Evolutionary conservation across 805 yeast genomes (phyloP), one percentile per base, ranked within the genome.

Genomic region (Zygosaccharomyces bisporus): DNA sequence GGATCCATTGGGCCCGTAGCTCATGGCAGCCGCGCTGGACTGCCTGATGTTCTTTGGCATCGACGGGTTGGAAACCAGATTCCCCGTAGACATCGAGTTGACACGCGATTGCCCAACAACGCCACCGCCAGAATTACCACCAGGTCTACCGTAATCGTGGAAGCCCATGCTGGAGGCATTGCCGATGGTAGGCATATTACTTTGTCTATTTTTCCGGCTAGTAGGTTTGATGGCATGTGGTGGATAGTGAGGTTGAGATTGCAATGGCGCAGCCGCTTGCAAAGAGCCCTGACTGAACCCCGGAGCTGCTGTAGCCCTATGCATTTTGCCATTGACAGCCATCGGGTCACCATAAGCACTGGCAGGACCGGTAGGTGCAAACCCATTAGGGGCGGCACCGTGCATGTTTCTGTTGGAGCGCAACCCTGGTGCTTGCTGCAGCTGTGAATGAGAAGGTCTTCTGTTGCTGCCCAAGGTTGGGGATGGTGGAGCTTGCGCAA

Each of bases 121-220:
- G 6, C 24, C 31, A 25, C 33, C 40, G 10, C 31, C 31, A 16
- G 40, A 49, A 34, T 41, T 35, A 9, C 47, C 45, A 18, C 51
- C 40, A 9, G 56, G 51, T 42, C 55, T 49, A 13, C 46, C 46
- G 38, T 49, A 48, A 29, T 49, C 50, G 34, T 44, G 45, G 44
- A 51, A 39, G 13, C 48, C 55, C 7, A 55, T 35, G 38, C 57
- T 61, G 1, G 68, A 62, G 7, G 68, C 63, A 44, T 54, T 56
- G 12, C 67, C 62, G 27, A 63, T 43, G n/a, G 47, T 49, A 13
- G 63, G 59, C 62, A 65, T 57, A 37, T 58, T 57, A 34, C 67
- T 63, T 23, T 52, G 49, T 54, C 68, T 62, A 40, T 65, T 64
- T 42, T 65, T 65, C 42, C 69, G 61, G 39, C 68, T 64, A 1